Base-by-base conservation (phyloP, 1,139 yeast species). In the Zygotorulaspora mrakii region DNA sequence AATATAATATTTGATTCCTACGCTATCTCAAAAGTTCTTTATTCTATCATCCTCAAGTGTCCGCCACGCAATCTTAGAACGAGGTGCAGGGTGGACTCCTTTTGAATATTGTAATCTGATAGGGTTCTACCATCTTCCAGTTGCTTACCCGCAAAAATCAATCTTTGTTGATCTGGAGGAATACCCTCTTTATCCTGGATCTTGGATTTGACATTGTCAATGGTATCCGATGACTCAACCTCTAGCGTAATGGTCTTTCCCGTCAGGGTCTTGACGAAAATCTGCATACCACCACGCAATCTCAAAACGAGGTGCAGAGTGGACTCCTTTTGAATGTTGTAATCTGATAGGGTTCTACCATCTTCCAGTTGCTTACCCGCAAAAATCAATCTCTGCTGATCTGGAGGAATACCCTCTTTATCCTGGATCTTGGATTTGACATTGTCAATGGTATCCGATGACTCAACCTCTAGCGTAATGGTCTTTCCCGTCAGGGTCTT, bases 151-250 rank as follows among this genome's bases (percentile, higher is more conserved):
- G 96, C 97, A 69, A 89, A 89, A 78, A 89, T 87, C 68, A 89
- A 79, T 76, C 96, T 84, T 76, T 89, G 96, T 73, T 88, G 96
- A 72, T 88, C 97, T 57, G 96, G 95, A 70, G 96, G 96, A 62
- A 89, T 88, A 65, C 96, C 96, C 72, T 88, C 96, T 77, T 87
- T 87, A 79, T 87, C 96, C 76, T 87, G 96, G 71, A 91, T 89
- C 83, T 89, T 88, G 70, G 95, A 78, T 80, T 91, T 89, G 79
- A 91, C 96, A 55, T 79, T 79, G 62, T 79, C 86, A 46, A 79
- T 79, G 40, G 85, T 79, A 68, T 79, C 85, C 3, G 85, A 78
- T 10, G 85, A 79, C 58, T 79, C 85, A 31, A 79, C 83, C 62
- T 78, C 85, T 43, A 79, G 64, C 17, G 85, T 79, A 50, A 79